A percentile compares a stretch with the other conserved stretches of the same genome.
phyloP scores from a whole-genome alignment of 345 rosid species.

The Euphorbia peplus region DNA sequence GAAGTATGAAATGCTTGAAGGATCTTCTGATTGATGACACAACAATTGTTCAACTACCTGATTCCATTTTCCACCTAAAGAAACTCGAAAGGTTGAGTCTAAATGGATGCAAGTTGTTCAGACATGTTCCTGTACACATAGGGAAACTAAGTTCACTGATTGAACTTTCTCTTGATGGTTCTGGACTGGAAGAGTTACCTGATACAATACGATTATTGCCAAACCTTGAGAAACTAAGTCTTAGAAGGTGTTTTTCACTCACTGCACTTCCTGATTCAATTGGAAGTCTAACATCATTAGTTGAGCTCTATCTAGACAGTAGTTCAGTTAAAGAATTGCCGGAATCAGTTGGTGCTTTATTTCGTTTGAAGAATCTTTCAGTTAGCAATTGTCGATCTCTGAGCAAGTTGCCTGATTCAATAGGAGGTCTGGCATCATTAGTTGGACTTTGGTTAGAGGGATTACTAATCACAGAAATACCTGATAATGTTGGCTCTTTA shows the following conservation, averaged over 20 bases:
- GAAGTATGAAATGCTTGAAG: slow-evolving; percentile 41
- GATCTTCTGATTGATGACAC: slow-evolving; percentile 43
- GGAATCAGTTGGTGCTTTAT: slow-evolving; percentile 33
- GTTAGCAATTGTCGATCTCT: slow-evolving; percentile 28
- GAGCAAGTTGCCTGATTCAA: slow-evolving; percentile 41
- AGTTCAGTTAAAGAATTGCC: slow-evolving; percentile 39
- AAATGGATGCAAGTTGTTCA: slow-evolving; percentile 22
- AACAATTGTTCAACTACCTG: slow-evolving; percentile 35
- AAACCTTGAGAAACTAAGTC: slow-evolving; percentile 39
- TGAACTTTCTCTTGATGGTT: slow-evolving; percentile 31
- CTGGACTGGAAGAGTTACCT: slow-evolving; percentile 41
- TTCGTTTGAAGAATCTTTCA: slow-evolving; percentile 28
- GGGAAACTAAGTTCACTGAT: slow-evolving; percentile 38
- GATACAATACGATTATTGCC: slow-evolving; percentile 28
- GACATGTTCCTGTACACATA: slow-evolving; percentile 29
- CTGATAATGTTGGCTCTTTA: slow-evolving; percentile 36
- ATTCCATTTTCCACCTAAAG: slow-evolving; percentile 34
- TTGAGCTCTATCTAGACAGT: slow-evolving; percentile 12
- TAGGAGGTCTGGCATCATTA: slow-evolving; percentile 36
- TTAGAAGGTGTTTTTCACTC: slow-evolving; percentile 29
- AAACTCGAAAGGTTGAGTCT: slow-evolving; percentile 46
- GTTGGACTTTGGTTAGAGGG: slow-evolving; percentile 22
- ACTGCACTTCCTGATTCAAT: slow-evolving; percentile 37
- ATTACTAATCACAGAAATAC: slow-evolving; percentile 30
- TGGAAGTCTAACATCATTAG: slow-evolving; percentile 37